A percentile compares a stretch with the other conserved stretches of the same genome.
These are phyloP conservation scores for Fraxinus sp. DNA, from an alignment of 305 asterid species.

Conservation along the genomic window DNA sequence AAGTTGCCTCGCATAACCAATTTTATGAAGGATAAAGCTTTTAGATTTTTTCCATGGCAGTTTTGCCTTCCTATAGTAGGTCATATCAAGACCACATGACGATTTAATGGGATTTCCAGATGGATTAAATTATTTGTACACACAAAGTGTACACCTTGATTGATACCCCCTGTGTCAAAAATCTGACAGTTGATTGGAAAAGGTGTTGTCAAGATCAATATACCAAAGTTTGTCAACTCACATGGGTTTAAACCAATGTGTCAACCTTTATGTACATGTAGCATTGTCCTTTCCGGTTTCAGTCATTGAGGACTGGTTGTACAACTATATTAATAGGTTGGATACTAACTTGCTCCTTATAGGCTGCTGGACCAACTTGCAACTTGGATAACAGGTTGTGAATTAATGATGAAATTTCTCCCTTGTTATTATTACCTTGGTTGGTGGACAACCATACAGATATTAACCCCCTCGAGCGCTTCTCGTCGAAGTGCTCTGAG, in stretches of 20 bases:
- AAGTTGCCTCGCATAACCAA: neutral
- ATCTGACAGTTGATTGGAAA: neutral
- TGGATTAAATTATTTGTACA: neutral
- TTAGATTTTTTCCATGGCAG: neutral
- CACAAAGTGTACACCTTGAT: neutral
- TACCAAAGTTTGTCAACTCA: neutral
- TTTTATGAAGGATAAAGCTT: neutral
- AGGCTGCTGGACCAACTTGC: neutral
- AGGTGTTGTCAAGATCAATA: neutral
- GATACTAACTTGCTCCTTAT: neutral
- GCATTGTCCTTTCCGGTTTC: neutral
- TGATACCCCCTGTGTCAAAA: neutral
- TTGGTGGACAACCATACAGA: constrained; percentile 97
- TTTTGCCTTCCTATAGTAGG: neutral
- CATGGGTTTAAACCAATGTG: neutral
- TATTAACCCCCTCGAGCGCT: constrained; percentile 90
- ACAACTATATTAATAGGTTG: neutral
- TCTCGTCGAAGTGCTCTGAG: constrained; percentile 91
- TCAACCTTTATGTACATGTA: neutral
- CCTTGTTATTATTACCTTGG: constrained; percentile 59
- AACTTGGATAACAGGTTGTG: neutral
- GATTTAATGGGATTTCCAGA: neutral
- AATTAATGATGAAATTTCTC: neutral
- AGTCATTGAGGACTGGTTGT: neutral
- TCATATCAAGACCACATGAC: neutral